A percentile compares a stretch with the other conserved stretches of the same genome.
Conservation (phyloP, 441 rosid genomes). For the Erodium moschatum region DNA sequence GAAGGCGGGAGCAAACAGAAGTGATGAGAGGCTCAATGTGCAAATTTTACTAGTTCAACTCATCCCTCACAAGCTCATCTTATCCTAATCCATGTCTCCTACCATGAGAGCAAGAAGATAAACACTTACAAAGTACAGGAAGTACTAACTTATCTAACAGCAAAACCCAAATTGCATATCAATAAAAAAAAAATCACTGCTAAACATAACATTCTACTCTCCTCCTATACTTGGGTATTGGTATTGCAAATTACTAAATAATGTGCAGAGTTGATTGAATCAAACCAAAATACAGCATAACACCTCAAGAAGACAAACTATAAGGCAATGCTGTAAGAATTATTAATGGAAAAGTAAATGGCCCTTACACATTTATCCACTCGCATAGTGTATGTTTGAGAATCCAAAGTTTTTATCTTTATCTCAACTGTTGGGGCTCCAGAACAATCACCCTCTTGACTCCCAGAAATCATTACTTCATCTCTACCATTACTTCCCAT, state of each 20-base stretch:
- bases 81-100: too few relatives aligned
- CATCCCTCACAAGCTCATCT: too few relatives aligned
- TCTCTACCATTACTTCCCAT: constrained; percentile 17
- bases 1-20: too few relatives aligned
- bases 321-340: background rate
- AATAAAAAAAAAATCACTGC: too few relatives aligned
- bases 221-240: background rate
- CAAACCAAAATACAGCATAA: too few relatives aligned
- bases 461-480: background rate
- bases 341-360: constrained; percentile 1
- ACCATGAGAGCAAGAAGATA: too few relatives aligned
- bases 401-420: constrained; percentile 12
- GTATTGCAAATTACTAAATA: background rate
- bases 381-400: background rate
- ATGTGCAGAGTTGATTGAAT: background rate
- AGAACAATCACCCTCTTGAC: constrained; percentile 9
- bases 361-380: constrained; percentile 10
- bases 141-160: too few relatives aligned
- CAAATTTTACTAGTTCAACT: too few relatives aligned
- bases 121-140: too few relatives aligned
- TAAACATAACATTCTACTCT: background rate
- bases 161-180: too few relatives aligned
- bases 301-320: background rate
- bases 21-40: too few relatives aligned
- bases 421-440: constrained; percentile 11